Percentiles rank a stretch among this genome's conserved stretches.
phyloP scores from a whole-genome alignment of 1,284 basidiomycete genomes.

The Cronartium quercuum region DNA sequence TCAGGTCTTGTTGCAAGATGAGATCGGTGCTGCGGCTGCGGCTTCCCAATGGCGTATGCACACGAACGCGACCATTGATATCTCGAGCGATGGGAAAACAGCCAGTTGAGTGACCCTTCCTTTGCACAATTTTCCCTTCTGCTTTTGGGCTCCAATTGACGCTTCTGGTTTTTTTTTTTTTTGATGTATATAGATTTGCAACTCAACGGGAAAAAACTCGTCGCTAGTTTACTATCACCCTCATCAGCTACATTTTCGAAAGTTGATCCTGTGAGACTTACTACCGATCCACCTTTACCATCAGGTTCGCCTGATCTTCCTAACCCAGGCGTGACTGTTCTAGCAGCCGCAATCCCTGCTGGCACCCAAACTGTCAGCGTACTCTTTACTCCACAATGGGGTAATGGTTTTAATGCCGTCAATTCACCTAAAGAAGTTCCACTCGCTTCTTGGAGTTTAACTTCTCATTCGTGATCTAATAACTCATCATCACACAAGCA shows the following conservation, averaged over 20 bases:
- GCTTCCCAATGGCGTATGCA: slow-evolving; percentile 86
- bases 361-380: slow-evolving; percentile 54
- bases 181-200: slow-evolving; percentile 48
- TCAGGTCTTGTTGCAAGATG: slow-evolving; percentile 67
- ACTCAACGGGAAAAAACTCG: slow-evolving; percentile 25
- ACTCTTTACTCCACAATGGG: slow-evolving; percentile 48
- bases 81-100: slow-evolving; percentile 45
- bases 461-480: slow-evolving; percentile 60
- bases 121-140: neutral
- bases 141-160: too few relatives aligned
- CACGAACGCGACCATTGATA: slow-evolving; percentile 66
- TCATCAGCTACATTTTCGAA: neutral
- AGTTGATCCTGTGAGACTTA: slow-evolving; percentile 54
- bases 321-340: slow-evolving; percentile 72
- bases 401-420: slow-evolving; percentile 40
- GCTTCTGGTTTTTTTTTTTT: neutral
- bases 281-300: slow-evolving; percentile 61
- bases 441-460: slow-evolving; percentile 63
- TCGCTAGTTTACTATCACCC: neutral
- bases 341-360: slow-evolving; percentile 66
- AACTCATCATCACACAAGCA: neutral
- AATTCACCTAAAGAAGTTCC: slow-evolving; percentile 56
- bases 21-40: slow-evolving; percentile 46
- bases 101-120: slow-evolving; percentile 2
- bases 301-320: slow-evolving; percentile 58